A percentile compares a stretch with the other conserved stretches of the same genome.
These are phyloP conservation scores for Thymus quinquecostatus DNA, from an alignment of 257 asterid species.

Conservation along the genomic window DNA sequence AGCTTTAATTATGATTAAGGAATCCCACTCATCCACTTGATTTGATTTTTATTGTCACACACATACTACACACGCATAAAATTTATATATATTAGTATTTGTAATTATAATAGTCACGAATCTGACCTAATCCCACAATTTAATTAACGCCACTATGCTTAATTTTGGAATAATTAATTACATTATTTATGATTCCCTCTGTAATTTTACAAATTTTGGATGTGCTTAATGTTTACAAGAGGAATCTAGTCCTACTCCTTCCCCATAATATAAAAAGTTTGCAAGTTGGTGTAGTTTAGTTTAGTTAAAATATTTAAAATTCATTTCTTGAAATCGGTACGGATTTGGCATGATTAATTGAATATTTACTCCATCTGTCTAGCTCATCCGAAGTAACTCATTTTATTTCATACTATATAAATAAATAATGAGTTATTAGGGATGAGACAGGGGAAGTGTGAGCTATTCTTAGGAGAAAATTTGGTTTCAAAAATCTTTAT, in stretches of 20 bases:
- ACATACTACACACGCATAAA: too few relatives aligned
- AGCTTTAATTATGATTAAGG: slow-evolving; percentile 30
- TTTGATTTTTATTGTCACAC: slow-evolving; percentile 1
- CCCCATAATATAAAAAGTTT: neutral
- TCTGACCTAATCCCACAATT: slow-evolving; percentile 33
- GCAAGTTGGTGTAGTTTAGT: neutral
- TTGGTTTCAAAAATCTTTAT: too few relatives aligned
- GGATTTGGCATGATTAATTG: neutral
- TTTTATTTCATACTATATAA: too few relatives aligned
- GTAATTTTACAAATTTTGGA: neutral
- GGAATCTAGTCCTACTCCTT: too few relatives aligned
- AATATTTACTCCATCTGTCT: too few relatives aligned
- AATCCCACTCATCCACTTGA: slow-evolving; percentile 43
- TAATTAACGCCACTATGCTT: neutral
- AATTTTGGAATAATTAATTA: slow-evolving; percentile 9
- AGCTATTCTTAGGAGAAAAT: too few relatives aligned
- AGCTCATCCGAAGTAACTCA: too few relatives aligned
- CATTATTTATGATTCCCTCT: neutral
- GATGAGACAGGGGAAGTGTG: too few relatives aligned
- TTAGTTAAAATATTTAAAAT: neutral
- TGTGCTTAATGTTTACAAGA: too few relatives aligned
- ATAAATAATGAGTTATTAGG: too few relatives aligned
- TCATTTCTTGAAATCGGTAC: neutral
- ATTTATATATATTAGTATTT: neutral
- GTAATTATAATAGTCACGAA: neutral